Base-by-base conservation (phyloP, 148 eudicot genomes). In the Pouteria glomerata region DNA sequence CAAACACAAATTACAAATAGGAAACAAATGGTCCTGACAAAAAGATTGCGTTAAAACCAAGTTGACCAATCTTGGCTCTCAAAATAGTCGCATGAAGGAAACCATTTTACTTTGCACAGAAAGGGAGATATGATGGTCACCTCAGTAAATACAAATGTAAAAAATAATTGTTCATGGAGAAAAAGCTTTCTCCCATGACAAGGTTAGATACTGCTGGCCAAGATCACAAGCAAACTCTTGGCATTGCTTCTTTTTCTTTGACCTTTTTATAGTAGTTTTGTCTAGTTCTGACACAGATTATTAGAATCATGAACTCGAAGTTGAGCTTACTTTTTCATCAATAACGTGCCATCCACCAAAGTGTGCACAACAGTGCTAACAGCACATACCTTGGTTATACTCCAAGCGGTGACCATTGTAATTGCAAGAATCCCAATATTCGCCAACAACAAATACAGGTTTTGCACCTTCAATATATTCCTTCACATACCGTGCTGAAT, bases 361-460 rank as follows among this genome's bases (percentile, higher is more conserved):
- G 41, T 64, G 21, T 0, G 2, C 72, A 53, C 23, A 16, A 35
- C 3, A 61, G 26, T 8, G 19, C 3, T 8, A 60, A 15, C 70
- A 68, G 48, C 37, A 45, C 58, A 62, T 75, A 89, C 98, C 97
- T 91, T 94, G 98, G 73, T 91, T 86, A 79, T 87, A 91, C 11
- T 89, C 88, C 83, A 93, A 77, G 70, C 50, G 47, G 62, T 70
- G 71, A 79, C 96, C 88, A 56, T 78, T 81, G 83, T 93, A 93
- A 71, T 79, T 87, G 86, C 98, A 93, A 59, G 98, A 84, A 82
- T 93, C 98, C 98, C 98, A 94, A 58, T 81, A 89, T 73, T 94
- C 98, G 16, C 98, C 98, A 75, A 94, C 91, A 77, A 86, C 84
- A 78, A 94, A 89, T 69, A 87, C 61, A 55, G 97, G 97, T 73